Evolutionary conservation across 768 basidiomycete species (phyloP).

Genomic region (Termitomyces bulborhizus): DNA sequence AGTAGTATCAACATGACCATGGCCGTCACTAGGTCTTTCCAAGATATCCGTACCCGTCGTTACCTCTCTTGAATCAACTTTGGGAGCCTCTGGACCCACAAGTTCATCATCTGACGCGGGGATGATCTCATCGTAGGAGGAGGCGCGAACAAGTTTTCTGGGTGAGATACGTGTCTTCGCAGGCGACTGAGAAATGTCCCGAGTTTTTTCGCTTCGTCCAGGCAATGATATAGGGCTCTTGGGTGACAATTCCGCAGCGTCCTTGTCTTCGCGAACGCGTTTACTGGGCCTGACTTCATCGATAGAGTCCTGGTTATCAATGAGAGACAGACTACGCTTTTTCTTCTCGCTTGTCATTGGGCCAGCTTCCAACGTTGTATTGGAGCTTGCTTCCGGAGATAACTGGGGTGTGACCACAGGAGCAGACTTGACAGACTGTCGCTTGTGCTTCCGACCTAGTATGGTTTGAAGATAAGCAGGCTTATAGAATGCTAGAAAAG

Average conservation of each 20-base stretch:
- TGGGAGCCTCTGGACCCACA: neutral
- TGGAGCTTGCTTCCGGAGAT: constrained; percentile 15
- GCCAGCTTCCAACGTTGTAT: constrained; percentile 1
- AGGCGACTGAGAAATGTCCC: constrained; percentile 6
- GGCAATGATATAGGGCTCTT: constrained; percentile 1
- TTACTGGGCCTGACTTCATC: constrained; percentile 13
- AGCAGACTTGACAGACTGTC: constrained; percentile 3
- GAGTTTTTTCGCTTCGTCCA: constrained; percentile 4
- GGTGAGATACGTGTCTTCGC: constrained; percentile 5
- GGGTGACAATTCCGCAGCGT: neutral
- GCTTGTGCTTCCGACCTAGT: constrained; percentile 17
- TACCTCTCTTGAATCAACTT: neutral
- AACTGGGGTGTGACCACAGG: neutral
- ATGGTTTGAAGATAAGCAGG: neutral
- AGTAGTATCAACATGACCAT: neutral
- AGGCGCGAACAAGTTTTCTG: constrained; percentile 19
- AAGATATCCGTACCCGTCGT: neutral
- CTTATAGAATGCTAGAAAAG: neutral
- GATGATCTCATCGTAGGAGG: constrained; percentile 21
- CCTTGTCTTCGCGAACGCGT: constrained; percentile 10
- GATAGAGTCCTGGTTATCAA: constrained; percentile 5
- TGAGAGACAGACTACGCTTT: constrained; percentile 6
- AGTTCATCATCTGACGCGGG: constrained; percentile 30
- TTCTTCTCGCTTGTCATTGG: constrained; percentile 3
- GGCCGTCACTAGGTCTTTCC: neutral